Conservation (phyloP, 768 basidiomycete species). For the Termitomyces sp. region DNA sequence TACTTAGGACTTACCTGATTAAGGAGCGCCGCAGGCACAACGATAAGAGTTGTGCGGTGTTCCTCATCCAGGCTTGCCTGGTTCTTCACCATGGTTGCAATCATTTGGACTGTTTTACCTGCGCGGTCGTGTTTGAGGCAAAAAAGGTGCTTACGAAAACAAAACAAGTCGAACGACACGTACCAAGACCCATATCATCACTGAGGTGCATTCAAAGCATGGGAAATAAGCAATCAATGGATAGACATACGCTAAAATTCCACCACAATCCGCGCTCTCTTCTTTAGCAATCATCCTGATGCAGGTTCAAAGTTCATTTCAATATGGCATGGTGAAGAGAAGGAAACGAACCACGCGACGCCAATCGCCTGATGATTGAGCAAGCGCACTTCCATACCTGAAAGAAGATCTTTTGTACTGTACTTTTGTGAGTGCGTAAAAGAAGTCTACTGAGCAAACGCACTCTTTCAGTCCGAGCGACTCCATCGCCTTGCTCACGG, state of each 20-base stretch:
- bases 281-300: constrained; percentile 67
- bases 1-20: constrained; percentile 42
- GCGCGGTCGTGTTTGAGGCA: background rate
- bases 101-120: constrained; percentile 78
- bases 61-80: constrained; percentile 42
- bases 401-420: constrained; percentile 52
- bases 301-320: background rate
- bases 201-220: constrained; percentile 22
- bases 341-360: constrained; percentile 52
- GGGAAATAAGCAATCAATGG: constrained; percentile 18
- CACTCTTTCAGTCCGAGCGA: constrained; percentile 48
- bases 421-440: background rate
- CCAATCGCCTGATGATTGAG: constrained; percentile 76
- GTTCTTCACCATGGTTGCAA: constrained; percentile 72
- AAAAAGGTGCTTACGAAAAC: background rate
- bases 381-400: constrained; percentile 65
- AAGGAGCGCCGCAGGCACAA: constrained; percentile 73
- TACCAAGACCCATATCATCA: constrained; percentile 69
- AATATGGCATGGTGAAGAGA: background rate
- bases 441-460: constrained; percentile 9
- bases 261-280: constrained; percentile 44
- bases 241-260: constrained; percentile 53
- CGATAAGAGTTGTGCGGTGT: constrained; percentile 57
- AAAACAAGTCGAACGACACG: background rate
- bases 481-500: constrained; percentile 47